Conservation (phyloP, 2,329 filamentous ascomycete species). For the Samsoniella hepiali region DNA sequence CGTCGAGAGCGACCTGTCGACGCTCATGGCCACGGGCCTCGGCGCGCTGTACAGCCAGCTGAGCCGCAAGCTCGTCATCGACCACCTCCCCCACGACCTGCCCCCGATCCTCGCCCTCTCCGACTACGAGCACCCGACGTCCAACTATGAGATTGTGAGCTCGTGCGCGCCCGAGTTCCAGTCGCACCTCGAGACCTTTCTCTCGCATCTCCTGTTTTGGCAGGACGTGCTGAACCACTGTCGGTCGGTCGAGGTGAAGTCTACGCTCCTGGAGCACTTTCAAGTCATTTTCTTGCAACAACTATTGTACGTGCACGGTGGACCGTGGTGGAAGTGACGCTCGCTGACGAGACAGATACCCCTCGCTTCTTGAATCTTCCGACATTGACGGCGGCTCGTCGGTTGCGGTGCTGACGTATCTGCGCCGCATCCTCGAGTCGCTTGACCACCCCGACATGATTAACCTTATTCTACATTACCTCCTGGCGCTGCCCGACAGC, state of each 20-base stretch:
- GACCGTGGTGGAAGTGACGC: too few relatives aligned
- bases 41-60: slow-evolving; percentile 70
- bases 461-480: slow-evolving; percentile 87
- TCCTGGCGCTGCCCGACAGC: slow-evolving; percentile 72
- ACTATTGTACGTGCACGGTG: slow-evolving; percentile 61
- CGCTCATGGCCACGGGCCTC: slow-evolving; percentile 92
- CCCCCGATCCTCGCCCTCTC: slow-evolving; percentile 85
- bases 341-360: slow-evolving; percentile 60
- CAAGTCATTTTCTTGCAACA: slow-evolving; percentile 95
- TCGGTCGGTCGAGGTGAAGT: slow-evolving; percentile 84
- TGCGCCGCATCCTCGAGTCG: slow-evolving; percentile 84
- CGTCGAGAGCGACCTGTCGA: slow-evolving; percentile 92
- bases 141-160: slow-evolving; percentile 67
- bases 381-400: slow-evolving; percentile 96
- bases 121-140: slow-evolving; percentile 74
- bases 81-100: slow-evolving; percentile 69
- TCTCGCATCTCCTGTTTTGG: slow-evolving; percentile 96
- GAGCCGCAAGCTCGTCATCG: slow-evolving; percentile 75
- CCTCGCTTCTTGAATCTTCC: slow-evolving; percentile 91
- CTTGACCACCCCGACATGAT: slow-evolving; percentile 93
- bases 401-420: slow-evolving; percentile 89
- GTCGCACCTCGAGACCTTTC: slow-evolving; percentile 85
- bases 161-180: slow-evolving; percentile 74
- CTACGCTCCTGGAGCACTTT: slow-evolving; percentile 92
- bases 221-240: slow-evolving; percentile 97